A percentile compares a stretch with the other conserved stretches of the same genome.
Conservation (phyloP, 139 green algal species). For the Auxenochlorella pyrenoidosa region DNA sequence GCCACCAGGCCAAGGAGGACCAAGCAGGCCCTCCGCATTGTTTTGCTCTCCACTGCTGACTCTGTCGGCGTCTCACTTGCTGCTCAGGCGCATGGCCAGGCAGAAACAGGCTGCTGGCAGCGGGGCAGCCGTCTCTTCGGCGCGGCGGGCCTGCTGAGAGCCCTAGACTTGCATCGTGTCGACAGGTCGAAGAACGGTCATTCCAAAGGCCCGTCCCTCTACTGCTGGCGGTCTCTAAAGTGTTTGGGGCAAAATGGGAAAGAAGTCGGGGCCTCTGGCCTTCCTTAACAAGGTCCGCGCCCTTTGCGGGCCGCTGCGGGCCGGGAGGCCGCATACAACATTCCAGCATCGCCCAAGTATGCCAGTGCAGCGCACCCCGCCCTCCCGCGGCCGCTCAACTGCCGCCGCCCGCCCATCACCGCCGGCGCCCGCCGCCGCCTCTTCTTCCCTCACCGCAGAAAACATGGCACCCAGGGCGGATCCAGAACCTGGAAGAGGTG, state of each 20-base stretch:
- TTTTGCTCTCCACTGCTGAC: background rate
- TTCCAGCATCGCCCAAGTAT: too few species aligned
- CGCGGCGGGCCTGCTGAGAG: background rate
- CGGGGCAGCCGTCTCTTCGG: background rate
- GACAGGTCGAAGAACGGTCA: background rate
- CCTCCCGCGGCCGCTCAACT: too few species aligned
- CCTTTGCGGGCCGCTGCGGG: too few species aligned
- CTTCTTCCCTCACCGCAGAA: background rate
- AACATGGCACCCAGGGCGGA: slow-evolving; percentile 83
- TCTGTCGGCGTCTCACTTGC: background rate
- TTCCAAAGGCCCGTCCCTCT: too few species aligned
- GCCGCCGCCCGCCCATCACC: background rate
- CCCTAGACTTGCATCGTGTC: background rate
- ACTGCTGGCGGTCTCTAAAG: background rate
- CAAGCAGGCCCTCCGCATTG: background rate
- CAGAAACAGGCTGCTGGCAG: background rate
- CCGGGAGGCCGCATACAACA: too few species aligned
- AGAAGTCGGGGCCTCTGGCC: slow-evolving; percentile 55
- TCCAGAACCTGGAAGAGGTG: slow-evolving; percentile 87
- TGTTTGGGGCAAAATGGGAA: slow-evolving; percentile 27
- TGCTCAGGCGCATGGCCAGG: background rate
- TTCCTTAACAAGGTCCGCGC: slow-evolving; percentile 90
- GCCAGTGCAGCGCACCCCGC: too few species aligned
- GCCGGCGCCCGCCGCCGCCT: background rate
- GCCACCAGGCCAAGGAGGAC: background rate